Evolutionary conservation across 2,329 filamentous ascomycete species (phyloP), one percentile per base, ranked within the genome.

Genomic region (Gaeumannomyces sp.): DNA sequence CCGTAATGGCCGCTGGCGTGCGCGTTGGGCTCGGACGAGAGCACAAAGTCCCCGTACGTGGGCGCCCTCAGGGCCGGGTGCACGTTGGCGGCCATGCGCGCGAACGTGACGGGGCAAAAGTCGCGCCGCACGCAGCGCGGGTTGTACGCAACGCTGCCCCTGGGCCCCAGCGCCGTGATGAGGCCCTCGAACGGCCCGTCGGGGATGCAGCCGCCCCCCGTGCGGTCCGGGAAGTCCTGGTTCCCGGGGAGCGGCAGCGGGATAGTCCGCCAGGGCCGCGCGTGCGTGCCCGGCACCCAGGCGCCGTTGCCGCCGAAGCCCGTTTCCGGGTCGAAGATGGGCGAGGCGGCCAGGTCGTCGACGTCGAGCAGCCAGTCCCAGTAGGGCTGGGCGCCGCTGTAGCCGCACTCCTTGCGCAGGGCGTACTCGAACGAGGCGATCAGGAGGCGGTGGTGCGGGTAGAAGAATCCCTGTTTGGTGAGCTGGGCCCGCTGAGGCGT

Each of bases 171-270:
- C 14, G 73, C 76, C 10, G 78, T 74, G 11, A 75, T 76, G n/a
- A 79, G 74, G 61, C 69, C 75, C 65, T 78, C 75, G 22, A 76
- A 78, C 0, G 84, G 84, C 0, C 83, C 83, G 3, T 73, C 73
- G 3, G 73, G 76, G 6, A 86, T 76, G 69, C 84, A 87, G 4
- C 84, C 85, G 33, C 85, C 84, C 14, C 84, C 85, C 4, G 77
- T 77, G 14, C 78, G 28, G 74, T 73, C 67, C 80, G 75, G n/a
- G 10, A 65, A 33, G 19, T 65, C 59, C 19, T 60, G 59, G 35
- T 16, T 38, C 35, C 10, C 13, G 14, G 35, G 35, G 10, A 38
- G 35, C 35, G 35, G 35, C 14, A 38, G 35, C 14, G 13, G 10
- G 10, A 38, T 19, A 29, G 70, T 70, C 10, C 4, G 35, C 35